Percentiles rank a stretch among this genome's conserved stretches.
phyloP scores from a whole-genome alignment of 139 green algal species.

The Nannochloris sp. region DNA sequence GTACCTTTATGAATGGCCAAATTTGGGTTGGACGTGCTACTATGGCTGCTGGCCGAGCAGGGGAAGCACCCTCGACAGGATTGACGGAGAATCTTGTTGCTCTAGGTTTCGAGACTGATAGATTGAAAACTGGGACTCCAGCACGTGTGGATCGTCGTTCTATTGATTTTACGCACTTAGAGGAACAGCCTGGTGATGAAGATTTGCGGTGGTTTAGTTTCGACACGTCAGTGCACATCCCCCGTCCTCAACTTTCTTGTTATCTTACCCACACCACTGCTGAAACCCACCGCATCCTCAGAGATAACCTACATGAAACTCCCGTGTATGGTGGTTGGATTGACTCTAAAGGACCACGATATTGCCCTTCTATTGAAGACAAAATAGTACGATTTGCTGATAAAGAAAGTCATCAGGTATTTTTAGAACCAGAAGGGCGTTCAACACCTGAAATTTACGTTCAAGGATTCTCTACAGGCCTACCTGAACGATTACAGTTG shows the following conservation, averaged over 20 bases:
- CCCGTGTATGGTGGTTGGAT: slow-evolving; percentile 95
- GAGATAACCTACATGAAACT: slow-evolving; percentile 76
- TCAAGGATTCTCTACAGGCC: slow-evolving; percentile 83
- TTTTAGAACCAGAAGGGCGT: slow-evolving; percentile 93
- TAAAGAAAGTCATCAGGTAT: slow-evolving; percentile 90
- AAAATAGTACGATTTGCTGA: slow-evolving; percentile 97
- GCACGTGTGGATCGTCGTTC: slow-evolving; percentile 84
- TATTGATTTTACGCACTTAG: slow-evolving; percentile 62
- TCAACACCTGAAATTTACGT: slow-evolving; percentile 93
- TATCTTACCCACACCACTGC: slow-evolving; percentile 88
- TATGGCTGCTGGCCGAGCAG: slow-evolving; percentile 82
- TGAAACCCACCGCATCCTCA: slow-evolving; percentile 83
- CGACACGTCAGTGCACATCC: slow-evolving; percentile 67
- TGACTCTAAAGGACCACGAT: slow-evolving; percentile 76
- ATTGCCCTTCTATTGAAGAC: slow-evolving; percentile 97
- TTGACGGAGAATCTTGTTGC: slow-evolving; percentile 81
- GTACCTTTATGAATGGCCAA: slow-evolving; percentile 96
- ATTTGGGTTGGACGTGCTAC: slow-evolving; percentile 91
- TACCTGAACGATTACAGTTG: slow-evolving; percentile 90
- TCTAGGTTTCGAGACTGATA: slow-evolving; percentile 88
- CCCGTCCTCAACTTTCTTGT: slow-evolving; percentile 76
- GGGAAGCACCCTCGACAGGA: slow-evolving; percentile 77
- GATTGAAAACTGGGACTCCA: slow-evolving; percentile 95
- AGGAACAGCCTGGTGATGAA: slow-evolving; percentile 44
- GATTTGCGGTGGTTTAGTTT: slow-evolving; percentile 90